Base-by-base conservation (phyloP, 257 asterid genomes). In the Osmanthus fragrans region DNA sequence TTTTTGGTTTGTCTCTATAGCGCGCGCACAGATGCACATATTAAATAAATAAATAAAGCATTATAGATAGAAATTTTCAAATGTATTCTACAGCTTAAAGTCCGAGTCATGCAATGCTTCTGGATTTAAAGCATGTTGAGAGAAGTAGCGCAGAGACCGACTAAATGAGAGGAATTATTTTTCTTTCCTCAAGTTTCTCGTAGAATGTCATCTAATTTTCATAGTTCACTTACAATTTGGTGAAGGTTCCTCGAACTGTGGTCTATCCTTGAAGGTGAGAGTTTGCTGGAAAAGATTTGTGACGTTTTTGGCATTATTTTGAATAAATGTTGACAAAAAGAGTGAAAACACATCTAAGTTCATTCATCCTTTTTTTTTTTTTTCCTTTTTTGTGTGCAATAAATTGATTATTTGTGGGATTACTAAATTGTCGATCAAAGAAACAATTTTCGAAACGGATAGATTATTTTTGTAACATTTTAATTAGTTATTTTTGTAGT, bases 181-280 rank as follows among this genome's bases (percentile, higher is more conserved):
- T 75, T 45, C 13, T 16, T 33, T 54, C 60, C 47, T 21, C 51
- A 13, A 4, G 23, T 23, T 21, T 64, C 42, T 45, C 45, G 13
- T 1, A 6, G 58, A 34, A 13, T 33, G 23, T 64, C 15, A 21
- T 64, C 11, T 5, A 7, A 47, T 42, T 49, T 56, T 71, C 34
- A 4, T 76, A 70, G 34, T 25, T 25, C 27, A 25, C 27, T 25
- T 25, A 25, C 27, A 25, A 25, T 76, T 47, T 58, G 45, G 4
- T 72, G n/a, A 72, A 82, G 85, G 82, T 82, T 82, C 73, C 42
- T 54, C 40, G 85, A 77, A 65, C n/a, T 82, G 76, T 66, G 82
- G 60, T 73, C 82, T 36, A 42, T 73, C 36, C 80, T 82, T 54
- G 80, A 82, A 30, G 32, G 32, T 30, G 32, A 30, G 32, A 30